Percentiles rank a stretch among this genome's conserved stretches.
Conservation (phyloP, 805 yeast genomes). For the Kuraishia piskuri region DNA sequence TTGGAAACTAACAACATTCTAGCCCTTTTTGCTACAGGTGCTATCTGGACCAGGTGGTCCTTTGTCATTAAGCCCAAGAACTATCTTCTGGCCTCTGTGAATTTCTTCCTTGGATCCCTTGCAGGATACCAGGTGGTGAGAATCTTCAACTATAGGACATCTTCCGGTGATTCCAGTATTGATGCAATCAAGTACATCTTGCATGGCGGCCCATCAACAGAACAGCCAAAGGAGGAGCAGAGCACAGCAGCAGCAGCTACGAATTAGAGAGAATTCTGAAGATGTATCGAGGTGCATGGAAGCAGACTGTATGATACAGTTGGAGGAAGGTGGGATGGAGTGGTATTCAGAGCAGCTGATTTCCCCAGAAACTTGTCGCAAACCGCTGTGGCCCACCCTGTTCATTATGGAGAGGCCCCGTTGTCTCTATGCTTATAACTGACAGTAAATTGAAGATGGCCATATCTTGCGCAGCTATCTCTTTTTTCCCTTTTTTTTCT, state of each 20-base stretch:
- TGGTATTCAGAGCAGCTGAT: not conserved
- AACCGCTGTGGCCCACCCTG: not conserved
- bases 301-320: not conserved
- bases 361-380: not conserved
- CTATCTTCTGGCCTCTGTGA: slow-evolving; percentile 80
- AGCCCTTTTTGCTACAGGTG: slow-evolving; percentile 85
- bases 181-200: slow-evolving; percentile 52
- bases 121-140: slow-evolving; percentile 80
- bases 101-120: slow-evolving; percentile 85
- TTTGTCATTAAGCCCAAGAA: slow-evolving; percentile 87
- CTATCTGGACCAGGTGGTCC: slow-evolving; percentile 98
- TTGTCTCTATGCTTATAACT: not conserved
- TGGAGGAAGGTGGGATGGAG: not conserved
- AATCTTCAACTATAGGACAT: slow-evolving; percentile 43
- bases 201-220: slow-evolving; percentile 27
- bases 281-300: not conserved
- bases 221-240: not conserved
- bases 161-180: slow-evolving; percentile 50
- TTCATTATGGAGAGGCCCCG: not conserved
- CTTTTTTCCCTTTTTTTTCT: not conserved
- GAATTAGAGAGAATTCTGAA: slow-evolving; percentile 32
- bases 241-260: not conserved
- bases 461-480: not conserved
- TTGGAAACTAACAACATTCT: slow-evolving; percentile 7
- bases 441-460: not conserved